Evolutionary conservation across 345 rosid species (phyloP).

Genomic region (Hevea brasiliensis): DNA sequence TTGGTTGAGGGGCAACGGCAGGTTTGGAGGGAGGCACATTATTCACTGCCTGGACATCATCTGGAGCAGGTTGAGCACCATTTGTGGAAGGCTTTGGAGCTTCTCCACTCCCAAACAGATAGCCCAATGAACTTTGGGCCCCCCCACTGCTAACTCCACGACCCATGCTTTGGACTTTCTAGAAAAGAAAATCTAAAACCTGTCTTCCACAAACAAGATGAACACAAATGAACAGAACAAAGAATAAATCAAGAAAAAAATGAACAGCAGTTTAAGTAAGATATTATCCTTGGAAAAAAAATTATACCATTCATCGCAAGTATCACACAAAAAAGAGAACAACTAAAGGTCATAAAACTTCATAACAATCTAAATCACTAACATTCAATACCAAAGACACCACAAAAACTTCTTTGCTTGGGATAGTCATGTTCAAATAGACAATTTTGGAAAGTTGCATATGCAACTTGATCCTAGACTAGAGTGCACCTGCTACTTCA

Average conservation of each 20-base stretch:
- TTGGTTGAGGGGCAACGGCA: constrained; percentile 43
- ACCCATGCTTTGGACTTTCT: constrained; percentile 43
- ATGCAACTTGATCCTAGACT: neutral
- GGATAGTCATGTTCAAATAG: neutral
- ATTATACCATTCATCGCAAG: neutral
- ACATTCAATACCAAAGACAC: neutral
- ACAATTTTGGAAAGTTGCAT: neutral
- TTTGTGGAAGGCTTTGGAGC: constrained; percentile 58
- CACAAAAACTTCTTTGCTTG: neutral
- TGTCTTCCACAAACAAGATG: neutral
- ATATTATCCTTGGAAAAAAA: too few species aligned
- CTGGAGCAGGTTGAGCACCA: constrained; percentile 35
- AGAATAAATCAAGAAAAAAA: neutral
- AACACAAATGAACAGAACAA: neutral
- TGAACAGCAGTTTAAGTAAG: neutral
- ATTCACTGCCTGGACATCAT: constrained; percentile 34
- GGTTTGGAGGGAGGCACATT: constrained; percentile 41
- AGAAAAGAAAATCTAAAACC: neutral
- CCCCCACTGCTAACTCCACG: constrained; percentile 86
- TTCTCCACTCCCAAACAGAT: constrained; percentile 71
- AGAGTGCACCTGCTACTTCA: neutral
- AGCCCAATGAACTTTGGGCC: constrained; percentile 85
- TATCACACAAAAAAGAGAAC: neutral
- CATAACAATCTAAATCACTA: neutral
- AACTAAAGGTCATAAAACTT: neutral